Conservation (phyloP, 176 grass and related monocot genomes). For the Zoysia pacifica region DNA sequence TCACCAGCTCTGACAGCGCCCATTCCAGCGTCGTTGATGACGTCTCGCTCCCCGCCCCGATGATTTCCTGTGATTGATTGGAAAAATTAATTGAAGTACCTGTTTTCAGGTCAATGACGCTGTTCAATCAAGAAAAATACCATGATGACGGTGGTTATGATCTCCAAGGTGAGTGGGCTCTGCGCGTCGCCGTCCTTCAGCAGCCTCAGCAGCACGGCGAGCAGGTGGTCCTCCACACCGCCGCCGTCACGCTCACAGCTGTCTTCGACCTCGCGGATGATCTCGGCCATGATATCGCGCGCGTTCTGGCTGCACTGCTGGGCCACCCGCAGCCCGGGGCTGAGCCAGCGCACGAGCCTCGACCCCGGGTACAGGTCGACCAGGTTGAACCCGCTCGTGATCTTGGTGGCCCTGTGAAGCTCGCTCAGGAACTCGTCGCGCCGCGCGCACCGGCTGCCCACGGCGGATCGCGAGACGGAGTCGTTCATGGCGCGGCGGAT, state of each 20-base stretch:
- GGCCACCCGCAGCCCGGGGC: neutral
- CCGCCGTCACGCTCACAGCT: neutral
- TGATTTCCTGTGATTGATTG: neutral
- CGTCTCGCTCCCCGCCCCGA: constrained; percentile 37
- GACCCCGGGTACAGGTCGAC: constrained; percentile 48
- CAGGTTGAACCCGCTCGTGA: constrained; percentile 33
- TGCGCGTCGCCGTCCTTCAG: constrained; percentile 5
- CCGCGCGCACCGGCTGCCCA: constrained; percentile 29
- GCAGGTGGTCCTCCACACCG: constrained; percentile 14
- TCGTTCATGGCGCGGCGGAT: constrained; percentile 16
- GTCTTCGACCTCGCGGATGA: constrained; percentile 27
- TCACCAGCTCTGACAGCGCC: constrained; percentile 7
- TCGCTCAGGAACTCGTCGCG: constrained; percentile 40
- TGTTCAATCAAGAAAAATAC: neutral
- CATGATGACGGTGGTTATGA: constrained; percentile 26
- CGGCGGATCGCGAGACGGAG: neutral
- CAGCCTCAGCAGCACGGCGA: constrained; percentile 34
- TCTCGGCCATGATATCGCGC: constrained; percentile 15
- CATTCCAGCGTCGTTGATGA: constrained; percentile 21
- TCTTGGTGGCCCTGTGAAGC: neutral
- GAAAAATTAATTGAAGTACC: neutral
- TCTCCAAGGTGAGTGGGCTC: constrained; percentile 21
- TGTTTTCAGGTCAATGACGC: too few species aligned
- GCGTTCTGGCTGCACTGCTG: neutral
- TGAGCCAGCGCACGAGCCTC: neutral